These are phyloP conservation scores for Bjerkandera adusta DNA, from an alignment of 1,284 basidiomycete genomes.

Conservation along the genomic window DNA sequence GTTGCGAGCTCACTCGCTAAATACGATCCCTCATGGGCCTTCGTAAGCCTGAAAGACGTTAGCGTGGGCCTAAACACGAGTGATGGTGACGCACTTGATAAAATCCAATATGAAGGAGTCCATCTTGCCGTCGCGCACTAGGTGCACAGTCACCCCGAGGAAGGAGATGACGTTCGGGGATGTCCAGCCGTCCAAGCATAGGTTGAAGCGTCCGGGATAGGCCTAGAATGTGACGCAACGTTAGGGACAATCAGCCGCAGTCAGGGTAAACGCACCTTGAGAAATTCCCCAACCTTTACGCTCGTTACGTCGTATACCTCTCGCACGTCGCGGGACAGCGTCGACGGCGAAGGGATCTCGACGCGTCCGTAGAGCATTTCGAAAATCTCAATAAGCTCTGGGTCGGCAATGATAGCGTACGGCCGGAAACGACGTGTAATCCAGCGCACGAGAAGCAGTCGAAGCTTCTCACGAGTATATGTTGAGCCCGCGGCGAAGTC, in stretches of 20 bases:
- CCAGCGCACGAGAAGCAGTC: constrained; percentile 7
- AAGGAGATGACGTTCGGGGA: constrained; percentile 20
- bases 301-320: constrained; percentile 15
- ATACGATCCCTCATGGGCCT: constrained; percentile 18
- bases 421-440: constrained; percentile 15
- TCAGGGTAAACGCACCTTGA: constrained; percentile 18
- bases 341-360: constrained; percentile 13
- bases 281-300: neutral
- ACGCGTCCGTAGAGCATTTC: constrained; percentile 16
- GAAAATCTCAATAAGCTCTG: constrained; percentile 14
- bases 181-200: constrained; percentile 19
- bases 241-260: neutral
- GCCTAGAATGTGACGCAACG: constrained; percentile 1
- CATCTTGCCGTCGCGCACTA: constrained; percentile 11
- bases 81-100: constrained; percentile 9
- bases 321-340: constrained; percentile 16
- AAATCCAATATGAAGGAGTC: constrained; percentile 17
- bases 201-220: constrained; percentile 11
- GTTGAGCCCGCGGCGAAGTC: constrained; percentile 9
- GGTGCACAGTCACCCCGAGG: constrained; percentile 15
- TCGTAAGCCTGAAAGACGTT: constrained; percentile 7
- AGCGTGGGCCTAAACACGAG: neutral
- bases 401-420: constrained; percentile 18
- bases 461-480: constrained; percentile 7
- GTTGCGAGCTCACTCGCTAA: constrained; percentile 13